Percentiles rank a stretch among this genome's conserved stretches.
Evolutionary conservation across 306 rosid genomes (phyloP).

Genomic region (Pyrus betulifolia): DNA sequence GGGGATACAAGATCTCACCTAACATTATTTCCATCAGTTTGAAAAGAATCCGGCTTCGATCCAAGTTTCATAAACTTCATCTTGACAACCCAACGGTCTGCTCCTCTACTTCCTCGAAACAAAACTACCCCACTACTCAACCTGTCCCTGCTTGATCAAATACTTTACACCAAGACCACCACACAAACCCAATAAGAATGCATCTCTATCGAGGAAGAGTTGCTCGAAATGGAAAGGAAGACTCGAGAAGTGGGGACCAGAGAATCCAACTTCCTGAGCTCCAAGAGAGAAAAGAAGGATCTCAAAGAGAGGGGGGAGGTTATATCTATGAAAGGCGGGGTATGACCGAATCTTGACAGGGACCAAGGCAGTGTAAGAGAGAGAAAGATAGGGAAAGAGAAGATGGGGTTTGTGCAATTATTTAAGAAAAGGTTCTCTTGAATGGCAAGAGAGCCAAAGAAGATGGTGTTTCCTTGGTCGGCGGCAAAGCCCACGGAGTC

Average conservation of each 20-base stretch:
- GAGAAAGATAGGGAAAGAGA: conserved; percentile 42
- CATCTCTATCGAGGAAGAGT: conserved; percentile 5
- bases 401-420: conserved; percentile 31
- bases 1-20: conserved; percentile 53
- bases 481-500: conserved; percentile 95
- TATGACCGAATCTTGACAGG: conserved; percentile 69
- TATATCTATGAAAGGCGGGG: conserved; percentile 19
- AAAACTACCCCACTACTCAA: conserved; percentile 30
- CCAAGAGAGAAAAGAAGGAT: conserved; percentile 46
- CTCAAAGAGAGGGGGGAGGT: conserved; percentile 26
- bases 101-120: conserved; percentile 11
- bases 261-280: conserved; percentile 42
- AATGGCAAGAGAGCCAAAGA: conserved; percentile 71
- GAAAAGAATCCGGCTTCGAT: conserved; percentile 90
- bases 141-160: conserved; percentile 27
- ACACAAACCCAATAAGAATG: conserved; percentile 18
- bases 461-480: conserved; percentile 93
- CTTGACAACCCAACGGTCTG: conserved; percentile 43
- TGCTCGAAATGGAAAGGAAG: conserved; percentile 28
- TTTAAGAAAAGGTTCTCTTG: conserved; percentile 61
- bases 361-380: conserved; percentile 55
- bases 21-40: conserved; percentile 65
- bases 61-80: conserved; percentile 99
- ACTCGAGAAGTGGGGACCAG: conserved; percentile 37
- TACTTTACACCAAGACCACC: conserved; percentile 18